A percentile compares a stretch with the other conserved stretches of the same genome.
phyloP scores from a whole-genome alignment of 441 rosid genomes.

The Mallotus japonicus region DNA sequence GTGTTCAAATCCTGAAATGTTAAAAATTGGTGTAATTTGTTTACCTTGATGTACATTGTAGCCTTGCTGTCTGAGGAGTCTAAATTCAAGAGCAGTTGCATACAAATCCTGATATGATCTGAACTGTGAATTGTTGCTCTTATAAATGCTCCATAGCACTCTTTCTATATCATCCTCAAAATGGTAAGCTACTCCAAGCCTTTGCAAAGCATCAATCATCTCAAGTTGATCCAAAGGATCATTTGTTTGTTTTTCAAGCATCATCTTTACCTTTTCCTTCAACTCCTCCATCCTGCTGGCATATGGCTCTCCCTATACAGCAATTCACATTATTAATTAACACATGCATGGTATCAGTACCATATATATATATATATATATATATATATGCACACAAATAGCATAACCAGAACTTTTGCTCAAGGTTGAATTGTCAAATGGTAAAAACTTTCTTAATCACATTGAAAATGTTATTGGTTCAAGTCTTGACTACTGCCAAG shows the following conservation, averaged over 20 bases:
- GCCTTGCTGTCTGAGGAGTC: neutral
- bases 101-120: neutral
- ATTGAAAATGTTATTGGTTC: too few species aligned
- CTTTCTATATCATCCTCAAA: constrained; percentile 29
- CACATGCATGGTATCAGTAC: too few species aligned
- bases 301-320: neutral
- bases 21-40: neutral
- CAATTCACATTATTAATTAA: neutral
- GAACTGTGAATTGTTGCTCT: neutral
- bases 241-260: neutral
- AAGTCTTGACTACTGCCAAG: too few species aligned
- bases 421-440: too few species aligned
- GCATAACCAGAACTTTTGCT: too few species aligned
- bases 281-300: neutral
- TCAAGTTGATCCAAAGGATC: constrained; percentile 24
- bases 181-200: constrained; percentile 38
- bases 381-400: too few species aligned
- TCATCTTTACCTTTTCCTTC: constrained; percentile 11
- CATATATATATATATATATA: too few species aligned
- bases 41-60: neutral
- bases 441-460: too few species aligned
- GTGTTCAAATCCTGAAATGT: too few species aligned
- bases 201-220: constrained; percentile 30
- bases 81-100: neutral
- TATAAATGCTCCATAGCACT: neutral